Evolutionary conservation across 1,284 basidiomycete genomes (phyloP).

Genomic region (Phylloboletellus chloephorus): DNA sequence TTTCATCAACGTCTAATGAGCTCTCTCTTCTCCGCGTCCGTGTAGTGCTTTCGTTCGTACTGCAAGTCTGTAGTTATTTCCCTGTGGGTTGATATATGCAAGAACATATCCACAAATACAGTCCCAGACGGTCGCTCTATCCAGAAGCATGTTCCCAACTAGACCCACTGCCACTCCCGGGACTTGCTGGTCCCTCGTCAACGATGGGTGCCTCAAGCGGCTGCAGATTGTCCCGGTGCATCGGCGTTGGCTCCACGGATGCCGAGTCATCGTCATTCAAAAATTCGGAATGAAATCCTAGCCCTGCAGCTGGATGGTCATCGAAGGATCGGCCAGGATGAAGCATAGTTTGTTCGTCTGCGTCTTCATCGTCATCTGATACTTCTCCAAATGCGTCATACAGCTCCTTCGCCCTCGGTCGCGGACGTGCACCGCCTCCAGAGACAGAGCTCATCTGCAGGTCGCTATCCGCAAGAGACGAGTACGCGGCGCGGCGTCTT

Average conservation of each 20-base stretch:
- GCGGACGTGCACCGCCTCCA: slow-evolving; percentile 31
- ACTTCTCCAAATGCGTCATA: slow-evolving; percentile 91
- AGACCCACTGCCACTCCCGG: slow-evolving; percentile 44
- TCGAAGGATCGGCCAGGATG: slow-evolving; percentile 26
- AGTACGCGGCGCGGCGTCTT: slow-evolving; percentile 54
- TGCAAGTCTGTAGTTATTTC: slow-evolving; percentile 2
- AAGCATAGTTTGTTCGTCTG: slow-evolving; percentile 61
- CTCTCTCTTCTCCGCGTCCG: not conserved
- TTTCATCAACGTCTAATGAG: slow-evolving; percentile 37
- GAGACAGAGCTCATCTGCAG: slow-evolving; percentile 66
- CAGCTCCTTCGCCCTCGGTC: slow-evolving; percentile 68
- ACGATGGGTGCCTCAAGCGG: slow-evolving; percentile 20
- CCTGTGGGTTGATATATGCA: slow-evolving; percentile 15
- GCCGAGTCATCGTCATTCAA: slow-evolving; percentile 59
- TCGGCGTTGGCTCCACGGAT: slow-evolving; percentile 34
- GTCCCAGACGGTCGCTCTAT: slow-evolving; percentile 11
- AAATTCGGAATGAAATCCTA: slow-evolving; percentile 59
- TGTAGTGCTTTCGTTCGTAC: slow-evolving; percentile 6
- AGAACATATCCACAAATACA: slow-evolving; percentile 18
- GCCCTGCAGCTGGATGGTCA: slow-evolving; percentile 20
- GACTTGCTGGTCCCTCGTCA: slow-evolving; percentile 37
- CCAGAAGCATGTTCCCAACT: slow-evolving; percentile 71
- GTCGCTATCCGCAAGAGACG: slow-evolving; percentile 67
- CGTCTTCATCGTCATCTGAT: slow-evolving; percentile 70
- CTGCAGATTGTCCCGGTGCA: slow-evolving; percentile 59